These are phyloP conservation scores for Periconia digitata DNA, from an alignment of 2,329 filamentous ascomycete species.

Conservation along the genomic window DNA sequence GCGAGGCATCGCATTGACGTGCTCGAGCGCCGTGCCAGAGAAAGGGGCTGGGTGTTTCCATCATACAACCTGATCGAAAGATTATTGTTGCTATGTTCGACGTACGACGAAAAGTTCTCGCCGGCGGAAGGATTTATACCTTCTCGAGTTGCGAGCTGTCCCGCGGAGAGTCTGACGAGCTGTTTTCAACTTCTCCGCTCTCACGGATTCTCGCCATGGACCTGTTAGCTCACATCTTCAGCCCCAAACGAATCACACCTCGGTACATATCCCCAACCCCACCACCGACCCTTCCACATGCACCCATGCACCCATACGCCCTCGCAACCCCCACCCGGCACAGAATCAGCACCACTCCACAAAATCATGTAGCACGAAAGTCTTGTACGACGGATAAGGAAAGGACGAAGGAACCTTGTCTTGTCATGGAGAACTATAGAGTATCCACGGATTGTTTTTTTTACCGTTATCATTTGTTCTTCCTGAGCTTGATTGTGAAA, in stretches of 20 bases:
- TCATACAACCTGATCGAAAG: not conserved
- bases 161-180: too few relatives aligned
- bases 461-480: not conserved
- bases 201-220: not conserved
- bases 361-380: conserved; percentile 37
- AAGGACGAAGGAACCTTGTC: not conserved
- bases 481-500: too few relatives aligned
- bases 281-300: conserved; percentile 8
- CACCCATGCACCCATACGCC: conserved; percentile 9
- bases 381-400: conserved; percentile 28
- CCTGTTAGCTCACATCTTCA: not conserved
- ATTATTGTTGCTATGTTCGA: not conserved
- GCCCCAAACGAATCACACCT: not conserved
- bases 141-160: not conserved
- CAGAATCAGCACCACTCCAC: conserved; percentile 29
- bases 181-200: not conserved
- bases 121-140: not conserved
- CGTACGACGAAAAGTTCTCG: not conserved
- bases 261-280: conserved; percentile 8
- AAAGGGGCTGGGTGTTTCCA: not conserved
- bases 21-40: not conserved
- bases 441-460: not conserved
- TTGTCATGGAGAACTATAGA: not conserved
- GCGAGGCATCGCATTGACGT: conserved; percentile 1
- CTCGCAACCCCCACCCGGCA: conserved; percentile 12